Evolutionary conservation across 2,329 filamentous ascomycete species (phyloP), one percentile per base, ranked within the genome.

Genomic region (Colletotrichum sp.): DNA sequence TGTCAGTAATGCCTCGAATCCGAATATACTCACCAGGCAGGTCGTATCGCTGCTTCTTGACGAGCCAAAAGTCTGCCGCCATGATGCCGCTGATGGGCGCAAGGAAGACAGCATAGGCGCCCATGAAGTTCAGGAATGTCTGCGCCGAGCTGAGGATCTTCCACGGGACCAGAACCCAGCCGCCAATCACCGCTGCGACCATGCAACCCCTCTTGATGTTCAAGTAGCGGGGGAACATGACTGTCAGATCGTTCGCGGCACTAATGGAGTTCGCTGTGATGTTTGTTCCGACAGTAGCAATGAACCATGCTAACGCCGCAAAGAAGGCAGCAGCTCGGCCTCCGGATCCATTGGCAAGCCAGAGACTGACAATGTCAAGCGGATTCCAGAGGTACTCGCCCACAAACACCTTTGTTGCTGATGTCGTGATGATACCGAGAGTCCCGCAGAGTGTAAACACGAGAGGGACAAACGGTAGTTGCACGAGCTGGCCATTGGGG

Each of bases 121-220:
- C 87, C 89, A 95, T 93, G 83, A 94, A 95, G 59, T 89, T 88
- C 5, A 93, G 83, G 78, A 94, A 91, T 2, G 88, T 91, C 3
- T 83, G 81, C 3, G 92, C 92, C 0, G 89, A 92, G 39, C 82
- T 86, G 21, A 93, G 85, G 73, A 94, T 93, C 83, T 93, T 93
- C 92, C 92, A 93, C 3, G 91, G 92, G 1, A 92, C 90, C 36
- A 93, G 86, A 4, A 88, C 87, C 91, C 91, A 93, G 26, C 89
- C 89, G 1, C 84, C 85, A 24, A 92, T 81, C 5, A 92, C 67
- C 2, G 90, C 89, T 7, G 89, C 88, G 59, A 92, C 83, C 36
- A 92, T 82, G 72, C 89, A 89, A 9, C 91, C 91, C 21, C 91
- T 88, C 9, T 85, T 84, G 79, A 93, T 91, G 78, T 92, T 91